Evolutionary conservation across 257 asterid genomes (phyloP), one percentile per base, ranked within the genome.

Genomic region (Linaria vulgaris): DNA sequence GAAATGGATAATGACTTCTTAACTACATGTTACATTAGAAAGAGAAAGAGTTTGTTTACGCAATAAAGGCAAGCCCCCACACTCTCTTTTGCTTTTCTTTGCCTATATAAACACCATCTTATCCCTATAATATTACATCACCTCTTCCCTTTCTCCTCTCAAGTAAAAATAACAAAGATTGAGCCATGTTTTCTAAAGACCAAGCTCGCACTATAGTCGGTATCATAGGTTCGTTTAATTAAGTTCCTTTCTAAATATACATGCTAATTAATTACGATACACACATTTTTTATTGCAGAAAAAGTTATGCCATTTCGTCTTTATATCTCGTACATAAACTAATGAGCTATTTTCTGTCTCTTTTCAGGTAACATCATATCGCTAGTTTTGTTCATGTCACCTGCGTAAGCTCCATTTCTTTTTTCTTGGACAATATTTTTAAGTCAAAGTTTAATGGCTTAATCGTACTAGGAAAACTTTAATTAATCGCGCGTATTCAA

Each of bases 321-420:
- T 23, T 38, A 4, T 10, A 16, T 5, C 1, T 37, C 1, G 31
- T 10, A 17, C 12, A 25, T 48, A 6, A 58, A 19, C 49, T 15
- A 38, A 57, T 41, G 54, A 38, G 62, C 46, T 30, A 27, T 20
- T 47, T 31, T 20, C 47, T 60, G 43, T 71, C 15, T 23, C 7
- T 22, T 85, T 79, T 16, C 88, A 88, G 96, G 96, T 50, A 88
- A 88, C 69, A 60, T 79, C 65, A 83, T 76, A 60, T 69, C 96
- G 3, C 73, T 88, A 59, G 24, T 74, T 57, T 22, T 88, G 74
- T 88, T 88, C 70, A 64, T 81, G 31, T 88, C 96, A 41, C 96
- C 96, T 0, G 27, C 55, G 92, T 82, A 77, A 82, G 88, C 52
- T 69, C 50, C 49, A 37, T 19, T 52, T 12, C 0, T 20, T 56